Conservation (phyloP, 148 eudicot species). For the Silene conica region DNA sequence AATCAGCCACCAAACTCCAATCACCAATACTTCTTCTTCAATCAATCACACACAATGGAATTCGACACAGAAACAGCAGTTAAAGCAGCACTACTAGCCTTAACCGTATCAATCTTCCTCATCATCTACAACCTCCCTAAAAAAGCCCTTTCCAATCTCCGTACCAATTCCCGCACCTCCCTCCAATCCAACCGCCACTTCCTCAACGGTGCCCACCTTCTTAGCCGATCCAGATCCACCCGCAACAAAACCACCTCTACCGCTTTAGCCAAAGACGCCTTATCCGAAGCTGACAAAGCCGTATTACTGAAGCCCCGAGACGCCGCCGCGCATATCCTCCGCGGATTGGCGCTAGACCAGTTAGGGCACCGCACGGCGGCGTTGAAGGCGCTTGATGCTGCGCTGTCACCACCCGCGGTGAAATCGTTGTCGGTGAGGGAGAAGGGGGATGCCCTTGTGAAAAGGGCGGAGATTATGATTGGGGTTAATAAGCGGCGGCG, state of each 20-base stretch:
- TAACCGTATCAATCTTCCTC: conserved; percentile 55
- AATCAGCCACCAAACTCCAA: neutral
- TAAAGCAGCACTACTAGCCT: conserved; percentile 39
- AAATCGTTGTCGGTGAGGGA: conserved; percentile 43
- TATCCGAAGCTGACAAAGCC: conserved; percentile 61
- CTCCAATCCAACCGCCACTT: conserved; percentile 70
- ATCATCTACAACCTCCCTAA: conserved; percentile 44
- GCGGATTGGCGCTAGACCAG: conserved; percentile 51
- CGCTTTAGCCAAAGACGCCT: conserved; percentile 57
- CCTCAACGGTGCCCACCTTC: conserved; percentile 65
- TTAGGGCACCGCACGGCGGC: conserved; percentile 59
- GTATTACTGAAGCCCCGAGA: conserved; percentile 50
- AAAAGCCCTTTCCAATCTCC: conserved; percentile 42
- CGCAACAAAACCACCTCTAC: conserved; percentile 40
- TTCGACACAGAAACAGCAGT: conserved; percentile 20
- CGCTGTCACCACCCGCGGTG: conserved; percentile 49
- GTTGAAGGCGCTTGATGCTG: conserved; percentile 53
- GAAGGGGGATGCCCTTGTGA: conserved; percentile 61
- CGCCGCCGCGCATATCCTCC: conserved; percentile 64
- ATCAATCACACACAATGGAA: conserved; percentile 8
- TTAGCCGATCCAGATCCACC: conserved; percentile 56
- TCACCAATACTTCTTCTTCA: neutral
- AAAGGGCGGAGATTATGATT: conserved; percentile 60
- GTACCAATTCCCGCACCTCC: conserved; percentile 42
- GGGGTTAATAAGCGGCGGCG: conserved; percentile 47